Evolutionary conservation across 305 asterid species (phyloP).

Genomic region (Fraxinus albicans): DNA sequence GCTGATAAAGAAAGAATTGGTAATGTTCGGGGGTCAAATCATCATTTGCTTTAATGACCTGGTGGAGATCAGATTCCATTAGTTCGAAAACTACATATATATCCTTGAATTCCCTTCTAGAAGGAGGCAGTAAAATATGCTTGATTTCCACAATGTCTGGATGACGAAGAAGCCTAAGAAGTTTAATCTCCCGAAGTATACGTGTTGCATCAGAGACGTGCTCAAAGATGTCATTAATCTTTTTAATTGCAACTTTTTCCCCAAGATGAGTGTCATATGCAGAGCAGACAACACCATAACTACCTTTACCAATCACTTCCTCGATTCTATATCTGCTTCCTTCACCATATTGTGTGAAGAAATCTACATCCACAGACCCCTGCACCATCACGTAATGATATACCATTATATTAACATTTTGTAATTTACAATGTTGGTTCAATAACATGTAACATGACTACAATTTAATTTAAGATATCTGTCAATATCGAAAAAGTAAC

Average conservation of each 20-base stretch:
- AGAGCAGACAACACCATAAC: not conserved
- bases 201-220: not conserved
- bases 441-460: not conserved
- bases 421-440: not conserved
- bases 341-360: constrained; percentile 29
- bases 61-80: not conserved
- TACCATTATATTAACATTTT: constrained; percentile 1
- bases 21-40: not conserved
- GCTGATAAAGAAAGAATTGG: not conserved
- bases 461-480: not conserved
- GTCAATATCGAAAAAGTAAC: not conserved
- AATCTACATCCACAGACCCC: constrained; percentile 73
- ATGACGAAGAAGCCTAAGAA: not conserved
- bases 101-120: not conserved
- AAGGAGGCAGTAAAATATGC: not conserved
- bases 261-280: not conserved
- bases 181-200: not conserved
- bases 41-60: not conserved
- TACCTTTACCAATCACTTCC: not conserved
- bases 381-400: constrained; percentile 36
- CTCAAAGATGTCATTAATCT: not conserved
- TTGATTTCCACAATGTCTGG: not conserved
- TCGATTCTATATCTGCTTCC: not conserved
- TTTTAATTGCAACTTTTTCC: not conserved
- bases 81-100: not conserved